Conservation (phyloP, 768 basidiomycete species). For the Leccinum uliginosum region DNA sequence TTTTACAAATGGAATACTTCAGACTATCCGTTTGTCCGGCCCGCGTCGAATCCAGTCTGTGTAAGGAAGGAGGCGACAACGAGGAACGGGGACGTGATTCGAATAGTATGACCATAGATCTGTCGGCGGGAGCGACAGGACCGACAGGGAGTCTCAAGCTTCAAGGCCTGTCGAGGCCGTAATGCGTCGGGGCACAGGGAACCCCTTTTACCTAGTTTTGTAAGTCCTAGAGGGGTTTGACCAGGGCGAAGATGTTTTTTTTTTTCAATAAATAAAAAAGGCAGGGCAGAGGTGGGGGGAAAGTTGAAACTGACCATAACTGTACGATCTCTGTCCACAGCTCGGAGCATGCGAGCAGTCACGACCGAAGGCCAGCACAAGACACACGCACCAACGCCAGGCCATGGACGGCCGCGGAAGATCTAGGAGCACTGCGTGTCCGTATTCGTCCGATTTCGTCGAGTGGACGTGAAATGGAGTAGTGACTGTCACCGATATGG, state of each 20-base stretch:
- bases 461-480: conserved; percentile 21
- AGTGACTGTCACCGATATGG: conserved; percentile 67
- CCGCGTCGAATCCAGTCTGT: background rate
- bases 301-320: background rate
- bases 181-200: no score
- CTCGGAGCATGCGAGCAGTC: no score
- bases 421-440: conserved; percentile 47
- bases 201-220: no score
- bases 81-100: background rate
- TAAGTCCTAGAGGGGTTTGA: no score
- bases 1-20: background rate
- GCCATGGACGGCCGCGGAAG: background rate
- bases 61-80: background rate
- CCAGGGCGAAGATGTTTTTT: no score
- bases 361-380: background rate
- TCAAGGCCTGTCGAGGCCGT: no score
- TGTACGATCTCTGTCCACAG: background rate
- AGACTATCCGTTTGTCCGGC: background rate
- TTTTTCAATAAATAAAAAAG: no score
- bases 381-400: background rate
- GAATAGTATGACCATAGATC: no score
- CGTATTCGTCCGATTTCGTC: conserved; percentile 11
- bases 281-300: background rate
- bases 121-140: no score
- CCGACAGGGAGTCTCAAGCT: no score